phyloP scores from a whole-genome alignment of 176 grass and related monocot genomes.

The Bromus sterilis region DNA sequence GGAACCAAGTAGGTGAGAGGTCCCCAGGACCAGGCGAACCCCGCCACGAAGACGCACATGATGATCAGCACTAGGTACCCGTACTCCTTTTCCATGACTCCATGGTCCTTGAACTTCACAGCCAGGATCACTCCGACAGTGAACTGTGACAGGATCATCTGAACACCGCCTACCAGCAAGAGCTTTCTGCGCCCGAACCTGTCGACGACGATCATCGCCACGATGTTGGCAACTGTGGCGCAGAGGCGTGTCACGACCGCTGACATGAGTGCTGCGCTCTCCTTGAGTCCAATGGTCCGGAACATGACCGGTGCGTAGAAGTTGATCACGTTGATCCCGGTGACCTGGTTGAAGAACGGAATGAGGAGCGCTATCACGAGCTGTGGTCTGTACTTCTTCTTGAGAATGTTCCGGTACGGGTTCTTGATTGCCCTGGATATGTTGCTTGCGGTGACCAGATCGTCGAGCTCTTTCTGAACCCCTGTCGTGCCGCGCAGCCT shows the following conservation, averaged over 20 bases:
- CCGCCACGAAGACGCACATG: constrained; percentile 63
- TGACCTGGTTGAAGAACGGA: constrained; percentile 76
- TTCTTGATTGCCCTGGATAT: constrained; percentile 16
- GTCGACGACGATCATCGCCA: constrained; percentile 64
- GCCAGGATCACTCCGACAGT: constrained; percentile 50
- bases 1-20: constrained; percentile 67
- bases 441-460: constrained; percentile 45
- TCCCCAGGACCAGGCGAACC: constrained; percentile 75
- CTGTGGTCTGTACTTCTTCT: constrained; percentile 61
- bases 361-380: constrained; percentile 62
- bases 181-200: constrained; percentile 52
- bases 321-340: constrained; percentile 75
- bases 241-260: constrained; percentile 60
- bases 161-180: constrained; percentile 46
- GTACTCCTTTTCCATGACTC: constrained; percentile 52
- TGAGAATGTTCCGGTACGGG: constrained; percentile 42
- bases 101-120: constrained; percentile 51
- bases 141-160: constrained; percentile 67
- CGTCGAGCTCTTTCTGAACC: constrained; percentile 63
- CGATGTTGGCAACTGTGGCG: constrained; percentile 46
- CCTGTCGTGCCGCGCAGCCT: constrained; percentile 53
- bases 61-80: constrained; percentile 50
- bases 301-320: constrained; percentile 85
- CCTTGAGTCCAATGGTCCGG: constrained; percentile 69
- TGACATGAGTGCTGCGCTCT: constrained; percentile 63